Evolutionary conservation across 768 basidiomycete genomes (phyloP), one percentile per base, ranked within the genome.

Genomic region (Saitozyma podzolica): DNA sequence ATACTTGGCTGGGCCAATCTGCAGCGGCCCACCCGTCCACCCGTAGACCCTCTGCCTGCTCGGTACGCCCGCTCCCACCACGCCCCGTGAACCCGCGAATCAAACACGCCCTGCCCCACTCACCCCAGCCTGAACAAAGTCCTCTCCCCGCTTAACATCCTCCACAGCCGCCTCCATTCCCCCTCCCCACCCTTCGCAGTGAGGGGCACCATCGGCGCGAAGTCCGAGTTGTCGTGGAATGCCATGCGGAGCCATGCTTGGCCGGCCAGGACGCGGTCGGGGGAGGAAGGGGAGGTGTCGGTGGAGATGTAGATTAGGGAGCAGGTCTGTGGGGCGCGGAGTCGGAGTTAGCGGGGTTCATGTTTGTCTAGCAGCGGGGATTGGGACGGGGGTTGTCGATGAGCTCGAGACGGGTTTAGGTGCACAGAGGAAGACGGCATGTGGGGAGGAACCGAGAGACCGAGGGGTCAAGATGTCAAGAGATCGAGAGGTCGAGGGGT

Each of bases 161-260:
- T 71, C 72, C 58, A 76, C 58, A 45, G 67, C 59, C 65, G 43
- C 58, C 59, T 54, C 63, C 50, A 52, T 50, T 42, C 54, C 63
- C 58, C 65, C 49, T 67, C 20, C 52, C 60, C 29, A 17, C 67
- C 58, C 19, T 64, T 62, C 16, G 60, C 59, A 29, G 29, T 29
- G 45, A 50, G 45, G 9, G 65, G 56, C 11, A 64, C 73, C 50
- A 74, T 50, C 5, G 71, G 67, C 29, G 77, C 77, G 49, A 78
- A 78, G 63, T 78, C 77, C 3, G 72, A 74, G 53, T 74, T 76
- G 56, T 78, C 77, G 51, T 69, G 64, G 60, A 77, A 74, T 7
- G 65, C 71, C 66, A 75, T 60, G 2, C 71, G 58, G 37, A 77
- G 60, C 66, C 73, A 78, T 39, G 77, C 67, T 59, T 77, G 73